Conservation (phyloP, 225 moss, liverwort and hornwort genomes). For the Pleurozium schreberi region DNA sequence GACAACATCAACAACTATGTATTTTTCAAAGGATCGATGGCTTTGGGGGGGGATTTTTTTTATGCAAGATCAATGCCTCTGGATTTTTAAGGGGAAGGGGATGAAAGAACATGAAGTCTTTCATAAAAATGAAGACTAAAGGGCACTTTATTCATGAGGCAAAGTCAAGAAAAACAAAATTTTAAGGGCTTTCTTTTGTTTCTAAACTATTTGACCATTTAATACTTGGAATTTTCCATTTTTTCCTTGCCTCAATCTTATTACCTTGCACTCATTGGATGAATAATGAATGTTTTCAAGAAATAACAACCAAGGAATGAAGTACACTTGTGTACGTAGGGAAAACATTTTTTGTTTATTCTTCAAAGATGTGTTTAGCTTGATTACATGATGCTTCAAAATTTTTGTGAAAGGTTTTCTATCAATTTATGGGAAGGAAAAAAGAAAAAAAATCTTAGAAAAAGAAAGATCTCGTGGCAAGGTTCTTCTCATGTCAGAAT, state of each 20-base stretch:
- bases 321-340: neutral
- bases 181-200: neutral
- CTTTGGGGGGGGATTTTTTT: no score
- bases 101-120: rapidly evolving
- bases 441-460: neutral
- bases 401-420: neutral
- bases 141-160: rapidly evolving
- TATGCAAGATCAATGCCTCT: no score
- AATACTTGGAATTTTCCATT: rapidly evolving
- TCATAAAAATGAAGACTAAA: neutral
- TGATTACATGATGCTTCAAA: neutral
- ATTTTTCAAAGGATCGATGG: no score
- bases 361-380: neutral
- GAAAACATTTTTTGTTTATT: neutral
- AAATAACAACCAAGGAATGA: neutral
- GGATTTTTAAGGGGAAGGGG: no score
- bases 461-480: neutral
- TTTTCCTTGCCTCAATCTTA: neutral
- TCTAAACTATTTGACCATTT: neutral
- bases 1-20: no score
- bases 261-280: neutral
- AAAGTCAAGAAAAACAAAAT: neutral
- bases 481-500: neutral
- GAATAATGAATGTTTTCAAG: neutral
- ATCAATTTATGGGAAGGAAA: neutral